A percentile compares a stretch with the other conserved stretches of the same genome.
These are phyloP conservation scores for Neurospora sp. DNA, from an alignment of 495 filamentous ascomycete species.

Conservation along the genomic window DNA sequence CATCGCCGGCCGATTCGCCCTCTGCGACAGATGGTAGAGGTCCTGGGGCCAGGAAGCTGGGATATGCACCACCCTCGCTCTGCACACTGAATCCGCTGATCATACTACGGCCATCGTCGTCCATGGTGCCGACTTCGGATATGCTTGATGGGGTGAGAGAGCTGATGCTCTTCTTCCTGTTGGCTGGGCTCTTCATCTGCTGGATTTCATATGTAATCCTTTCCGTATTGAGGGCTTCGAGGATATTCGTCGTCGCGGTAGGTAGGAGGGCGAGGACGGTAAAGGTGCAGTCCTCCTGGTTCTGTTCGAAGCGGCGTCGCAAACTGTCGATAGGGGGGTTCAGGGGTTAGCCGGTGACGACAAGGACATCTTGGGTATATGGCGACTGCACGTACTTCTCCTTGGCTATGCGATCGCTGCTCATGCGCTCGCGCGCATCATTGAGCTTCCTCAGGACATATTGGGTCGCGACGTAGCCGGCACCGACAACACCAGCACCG, in stretches of 20 bases:
- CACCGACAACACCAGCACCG: slow-evolving; percentile 75
- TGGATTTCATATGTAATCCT: slow-evolving; percentile 83
- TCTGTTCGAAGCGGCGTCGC: slow-evolving; percentile 92
- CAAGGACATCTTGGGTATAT: neutral
- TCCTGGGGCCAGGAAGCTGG: slow-evolving; percentile 47
- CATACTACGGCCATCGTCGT: slow-evolving; percentile 73
- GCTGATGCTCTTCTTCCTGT: slow-evolving; percentile 57
- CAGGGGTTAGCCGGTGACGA: slow-evolving; percentile 4
- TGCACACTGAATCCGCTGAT: slow-evolving; percentile 48
- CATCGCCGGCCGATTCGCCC: slow-evolving; percentile 28
- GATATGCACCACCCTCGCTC: slow-evolving; percentile 69
- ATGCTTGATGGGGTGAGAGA: slow-evolving; percentile 57
- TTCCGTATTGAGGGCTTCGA: slow-evolving; percentile 82
- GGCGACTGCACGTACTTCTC: slow-evolving; percentile 63
- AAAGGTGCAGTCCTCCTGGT: slow-evolving; percentile 96
- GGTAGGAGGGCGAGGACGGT: slow-evolving; percentile 95
- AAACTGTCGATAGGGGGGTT: slow-evolving; percentile 45
- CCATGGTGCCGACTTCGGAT: slow-evolving; percentile 41
- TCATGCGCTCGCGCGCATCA: slow-evolving; percentile 90
- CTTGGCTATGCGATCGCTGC: slow-evolving; percentile 82
- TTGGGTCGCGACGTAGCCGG: slow-evolving; percentile 83
- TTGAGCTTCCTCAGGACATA: slow-evolving; percentile 86
- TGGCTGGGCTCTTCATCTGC: slow-evolving; percentile 68
- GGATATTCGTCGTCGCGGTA: slow-evolving; percentile 77
- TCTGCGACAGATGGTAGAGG: slow-evolving; percentile 27